These are phyloP conservation scores for Metarhizium anisopliae DNA, from an alignment of 2,329 filamentous ascomycete genomes.

Conservation along the genomic window DNA sequence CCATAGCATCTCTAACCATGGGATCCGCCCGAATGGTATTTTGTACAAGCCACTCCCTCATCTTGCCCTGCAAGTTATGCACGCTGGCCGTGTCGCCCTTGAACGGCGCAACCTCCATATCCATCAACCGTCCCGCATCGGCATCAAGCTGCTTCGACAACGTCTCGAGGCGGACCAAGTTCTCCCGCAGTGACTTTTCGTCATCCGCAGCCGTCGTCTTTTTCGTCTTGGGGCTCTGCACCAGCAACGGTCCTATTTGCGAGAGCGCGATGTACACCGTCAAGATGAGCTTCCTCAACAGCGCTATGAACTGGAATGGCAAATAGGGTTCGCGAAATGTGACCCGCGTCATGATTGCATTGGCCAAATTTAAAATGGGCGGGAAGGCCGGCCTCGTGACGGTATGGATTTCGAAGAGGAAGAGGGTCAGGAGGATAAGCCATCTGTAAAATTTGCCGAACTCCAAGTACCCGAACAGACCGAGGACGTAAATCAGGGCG, in stretches of 20 bases:
- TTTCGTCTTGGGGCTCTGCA: constrained; percentile 26
- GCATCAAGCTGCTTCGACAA: constrained; percentile 50
- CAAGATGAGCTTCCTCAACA: constrained; percentile 67
- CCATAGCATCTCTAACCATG: constrained; percentile 74
- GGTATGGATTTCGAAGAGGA: constrained; percentile 47
- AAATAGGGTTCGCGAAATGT: constrained; percentile 54
- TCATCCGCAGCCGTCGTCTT: constrained; percentile 22
- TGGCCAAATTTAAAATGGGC: constrained; percentile 33
- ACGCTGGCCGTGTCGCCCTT: constrained; percentile 59
- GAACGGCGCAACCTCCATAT: constrained; percentile 75
- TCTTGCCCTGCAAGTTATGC: constrained; percentile 50
- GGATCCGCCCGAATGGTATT: constrained; percentile 73
- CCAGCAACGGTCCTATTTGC: constrained; percentile 65
- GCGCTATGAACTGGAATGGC: constrained; percentile 73
- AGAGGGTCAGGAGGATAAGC: constrained; percentile 44
- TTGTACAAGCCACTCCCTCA: constrained; percentile 82
- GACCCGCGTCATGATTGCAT: constrained; percentile 30
- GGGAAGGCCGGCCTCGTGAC: constrained; percentile 47
- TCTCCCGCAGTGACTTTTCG: constrained; percentile 47
- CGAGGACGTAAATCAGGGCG: constrained; percentile 49
- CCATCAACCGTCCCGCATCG: constrained; percentile 63
- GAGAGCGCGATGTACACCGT: constrained; percentile 77
- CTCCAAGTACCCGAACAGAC: constrained; percentile 57
- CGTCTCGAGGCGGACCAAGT: constrained; percentile 57
- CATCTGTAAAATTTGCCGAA: constrained; percentile 59